Base-by-base conservation (phyloP, 257 asterid species). In the Solanum sejunctum region DNA sequence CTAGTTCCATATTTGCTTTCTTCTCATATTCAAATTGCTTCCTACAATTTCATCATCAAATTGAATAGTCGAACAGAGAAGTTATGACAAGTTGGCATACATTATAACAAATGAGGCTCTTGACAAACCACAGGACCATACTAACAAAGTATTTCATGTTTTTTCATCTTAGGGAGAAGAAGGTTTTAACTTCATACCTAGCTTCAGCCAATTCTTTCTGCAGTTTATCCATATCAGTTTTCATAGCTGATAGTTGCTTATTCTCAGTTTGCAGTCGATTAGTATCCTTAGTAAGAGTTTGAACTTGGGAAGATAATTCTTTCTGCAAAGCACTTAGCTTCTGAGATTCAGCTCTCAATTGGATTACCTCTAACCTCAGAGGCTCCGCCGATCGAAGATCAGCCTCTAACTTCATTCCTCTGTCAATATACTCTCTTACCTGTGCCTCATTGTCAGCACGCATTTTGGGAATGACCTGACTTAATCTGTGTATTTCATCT, bases 361-460 rank as follows among this genome's bases (percentile, higher is more conserved):
- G 93, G 58, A 67, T 90, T 26, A 94, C 89, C 64, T 96, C 98
- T 12, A 72, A 91, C 87, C 94, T 91, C 69, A 95, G 83, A 84
- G 95, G 93, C 84, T 95, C 97, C 17, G 83, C 82, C 5, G 96
- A 73, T 28, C 89, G 93, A 79, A 93, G 92, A 86, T 96, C 98
- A 71, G 94, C 93, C 90, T 96, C 98, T 18, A 96, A 90, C 88
- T 92, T 97, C 88, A 91, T 23, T 67, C 93, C 95, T 84, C 93
- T 90, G 20, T 94, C 98, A 26, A 95, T 85, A 89, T 95, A 87
- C 88, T 92, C 99, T 91, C 97, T 91, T 81, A 87, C 89, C 43
- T 91, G 97, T 36, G 92, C 97, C 87, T 94, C 98, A 85, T 90
- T 91, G 23, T 94, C 98, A 49, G 91, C 94, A 75, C 88, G 95